Percentiles rank a stretch among this genome's conserved stretches.
phyloP scores from a whole-genome alignment of 108 stramenopile species.

The Aurantiochytrium sp. region DNA sequence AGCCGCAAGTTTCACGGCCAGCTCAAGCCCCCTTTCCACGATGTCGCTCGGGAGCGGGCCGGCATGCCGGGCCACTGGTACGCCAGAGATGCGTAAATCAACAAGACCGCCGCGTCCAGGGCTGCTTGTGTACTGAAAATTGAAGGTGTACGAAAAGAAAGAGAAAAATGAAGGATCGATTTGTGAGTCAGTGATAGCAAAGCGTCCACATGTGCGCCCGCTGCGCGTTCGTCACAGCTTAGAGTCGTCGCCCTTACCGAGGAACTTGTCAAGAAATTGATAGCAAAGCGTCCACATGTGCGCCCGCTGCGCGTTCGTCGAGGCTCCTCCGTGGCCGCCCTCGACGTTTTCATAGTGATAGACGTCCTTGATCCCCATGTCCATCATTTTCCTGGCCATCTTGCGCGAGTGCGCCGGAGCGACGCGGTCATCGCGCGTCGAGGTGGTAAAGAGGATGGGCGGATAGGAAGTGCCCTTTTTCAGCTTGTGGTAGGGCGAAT shows the following conservation, averaged over 20 bases:
- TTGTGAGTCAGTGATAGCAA: too few relatives aligned
- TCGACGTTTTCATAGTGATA: conserved; percentile 91
- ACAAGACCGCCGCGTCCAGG: too few relatives aligned
- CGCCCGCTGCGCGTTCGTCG: background rate
- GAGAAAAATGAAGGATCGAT: too few relatives aligned
- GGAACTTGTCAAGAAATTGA: background rate
- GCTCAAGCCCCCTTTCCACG: conserved; percentile 44
- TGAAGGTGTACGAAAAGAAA: too few relatives aligned
- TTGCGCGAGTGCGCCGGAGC: conserved; percentile 87
- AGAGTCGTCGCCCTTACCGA: background rate
- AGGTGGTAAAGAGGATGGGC: conserved; percentile 9
- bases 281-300: background rate
- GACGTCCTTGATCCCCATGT: conserved; percentile 64
- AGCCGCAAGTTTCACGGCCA: conserved; percentile 8
- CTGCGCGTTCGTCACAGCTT: too few relatives aligned
- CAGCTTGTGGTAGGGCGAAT: conserved; percentile 85
- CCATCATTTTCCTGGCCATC: conserved; percentile 71
- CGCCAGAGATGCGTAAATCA: background rate
- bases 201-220: too few relatives aligned
- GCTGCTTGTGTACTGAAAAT: too few relatives aligned
- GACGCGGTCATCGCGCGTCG: conserved; percentile 84
- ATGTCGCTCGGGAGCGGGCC: conserved; percentile 6
- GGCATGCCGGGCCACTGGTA: conserved; percentile 42
- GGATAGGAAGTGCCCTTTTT: background rate
- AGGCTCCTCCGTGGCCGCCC: conserved; percentile 82